phyloP scores from a whole-genome alignment of 805 yeast genomes.

The Ogataea haglerorum region DNA sequence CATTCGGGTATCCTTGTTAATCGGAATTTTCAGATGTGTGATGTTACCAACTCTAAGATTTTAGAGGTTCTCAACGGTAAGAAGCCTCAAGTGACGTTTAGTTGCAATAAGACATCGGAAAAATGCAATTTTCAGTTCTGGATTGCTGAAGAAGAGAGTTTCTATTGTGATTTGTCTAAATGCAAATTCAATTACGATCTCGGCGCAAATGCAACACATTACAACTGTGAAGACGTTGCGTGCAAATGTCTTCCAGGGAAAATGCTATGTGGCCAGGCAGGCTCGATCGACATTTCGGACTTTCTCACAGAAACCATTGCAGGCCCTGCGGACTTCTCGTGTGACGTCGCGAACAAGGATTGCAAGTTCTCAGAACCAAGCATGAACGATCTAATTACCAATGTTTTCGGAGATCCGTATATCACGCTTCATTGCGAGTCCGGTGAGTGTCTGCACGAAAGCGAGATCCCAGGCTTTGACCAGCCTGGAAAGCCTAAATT shows the following conservation, averaged over 20 bases:
- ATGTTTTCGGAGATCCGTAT: constrained; percentile 92
- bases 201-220: constrained; percentile 62
- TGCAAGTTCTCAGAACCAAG: constrained; percentile 92
- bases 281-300: constrained; percentile 92
- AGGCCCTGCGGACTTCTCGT: constrained; percentile 91
- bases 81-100: constrained; percentile 87
- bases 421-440: constrained; percentile 78
- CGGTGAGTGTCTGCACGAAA: constrained; percentile 89
- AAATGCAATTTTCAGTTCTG: constrained; percentile 91
- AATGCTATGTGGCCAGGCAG: constrained; percentile 91
- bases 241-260: constrained; percentile 90
- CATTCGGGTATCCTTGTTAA: constrained; percentile 79
- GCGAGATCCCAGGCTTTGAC: constrained; percentile 89
- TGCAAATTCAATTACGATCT: constrained; percentile 71
- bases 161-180: constrained; percentile 76
- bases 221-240: constrained; percentile 70
- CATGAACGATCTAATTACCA: constrained; percentile 86
- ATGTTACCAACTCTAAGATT: constrained; percentile 87
- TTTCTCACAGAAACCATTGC: constrained; percentile 82
- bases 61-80: constrained; percentile 74
- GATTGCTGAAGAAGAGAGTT: constrained; percentile 88
- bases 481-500: constrained; percentile 53
- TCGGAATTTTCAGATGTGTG: constrained; percentile 84
- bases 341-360: constrained; percentile 57
- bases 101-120: constrained; percentile 66